Evolutionary conservation across 441 rosid species (phyloP), one percentile per base, ranked within the genome.

Genomic region (Viola pubescens): DNA sequence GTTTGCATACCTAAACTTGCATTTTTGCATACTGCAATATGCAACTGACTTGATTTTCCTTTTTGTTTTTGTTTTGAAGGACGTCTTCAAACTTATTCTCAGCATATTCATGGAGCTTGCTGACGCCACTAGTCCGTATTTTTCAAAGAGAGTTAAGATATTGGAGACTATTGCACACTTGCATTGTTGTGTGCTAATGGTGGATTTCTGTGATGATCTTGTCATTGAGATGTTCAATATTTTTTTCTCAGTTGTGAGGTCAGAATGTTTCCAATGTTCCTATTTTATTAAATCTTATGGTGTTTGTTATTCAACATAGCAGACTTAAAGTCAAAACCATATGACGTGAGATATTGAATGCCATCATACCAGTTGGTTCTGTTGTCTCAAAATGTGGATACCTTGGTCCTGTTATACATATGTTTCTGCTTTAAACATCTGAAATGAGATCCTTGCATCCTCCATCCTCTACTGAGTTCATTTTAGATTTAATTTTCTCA

Each of bases 191-290:
- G 81, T 94, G 73, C 71, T 84, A 46, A 77, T 90, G 96, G 75
- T 94, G 73, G 91, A 86, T 70, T 64, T 77, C 67, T 82, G 88
- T 75, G 54, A 61, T 43, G 82, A 88, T 80, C 81, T 90, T 60
- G 71, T 85, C 61, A 70, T 76, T 66, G 80, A 88, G 64, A 83
- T 94, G 96, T 94, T 94, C 74, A 77, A 77, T 50, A 68, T 64
- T 48, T 84, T 90, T 72, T 94, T 94, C 81, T 79, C 91, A 49
- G 70, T 78, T 72, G 89, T 79, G 71, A 84, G 98, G 97, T 92
- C 48, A 64, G 71, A 37, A 63, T 55, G 40, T 67, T 52, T 7
- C 10, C 37, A 57, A 34, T 26, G 37, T 14, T 68, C 14, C 43
- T 48, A 38, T 16, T 14, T 43, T 61, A 12, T 61, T 5, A 48